phyloP scores from a whole-genome alignment of 2,329 filamentous ascomycete genomes.

The Ascochyta viciae-villosae region DNA sequence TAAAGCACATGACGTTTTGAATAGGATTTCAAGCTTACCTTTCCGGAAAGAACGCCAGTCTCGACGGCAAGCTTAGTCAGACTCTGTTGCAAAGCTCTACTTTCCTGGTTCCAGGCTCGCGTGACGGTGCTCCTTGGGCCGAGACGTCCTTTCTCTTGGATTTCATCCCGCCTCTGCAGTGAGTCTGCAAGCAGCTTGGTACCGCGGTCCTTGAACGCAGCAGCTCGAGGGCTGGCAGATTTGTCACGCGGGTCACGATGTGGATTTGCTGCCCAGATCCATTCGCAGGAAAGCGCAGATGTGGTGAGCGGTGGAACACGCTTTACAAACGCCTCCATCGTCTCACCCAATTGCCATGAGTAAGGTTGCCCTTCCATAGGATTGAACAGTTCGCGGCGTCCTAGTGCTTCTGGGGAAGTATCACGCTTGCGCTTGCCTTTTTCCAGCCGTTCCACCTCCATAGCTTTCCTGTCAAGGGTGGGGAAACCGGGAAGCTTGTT shows the following conservation, averaged over 20 bases:
- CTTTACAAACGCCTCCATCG: constrained; percentile 68
- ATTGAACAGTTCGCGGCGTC: constrained; percentile 53
- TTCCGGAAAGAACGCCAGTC: constrained; percentile 68
- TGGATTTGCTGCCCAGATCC: constrained; percentile 78
- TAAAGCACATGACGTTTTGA: background rate
- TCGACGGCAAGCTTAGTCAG: constrained; percentile 68
- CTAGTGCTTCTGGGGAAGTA: constrained; percentile 10
- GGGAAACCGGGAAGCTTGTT: constrained; percentile 11
- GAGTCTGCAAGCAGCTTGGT: constrained; percentile 61
- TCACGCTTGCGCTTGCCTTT: constrained; percentile 22
- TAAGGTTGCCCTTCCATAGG: constrained; percentile 60
- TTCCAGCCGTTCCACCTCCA: constrained; percentile 22
- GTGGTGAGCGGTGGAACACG: constrained; percentile 71
- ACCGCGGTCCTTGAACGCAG: constrained; percentile 62
- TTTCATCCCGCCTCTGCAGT: constrained; percentile 54
- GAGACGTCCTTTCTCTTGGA: constrained; percentile 59
- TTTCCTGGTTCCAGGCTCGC: constrained; percentile 51
- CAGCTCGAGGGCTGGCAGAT: constrained; percentile 49
- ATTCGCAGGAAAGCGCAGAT: constrained; percentile 58
- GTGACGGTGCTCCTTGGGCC: constrained; percentile 53
- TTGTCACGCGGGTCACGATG: constrained; percentile 51
- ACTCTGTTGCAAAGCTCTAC: constrained; percentile 56
- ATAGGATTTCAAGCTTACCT: constrained; percentile 56
- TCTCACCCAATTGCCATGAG: constrained; percentile 71
- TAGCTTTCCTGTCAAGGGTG: constrained; percentile 18